Base-by-base conservation (phyloP, 2,329 filamentous ascomycete species). In the Colletotrichum plurivorum region DNA sequence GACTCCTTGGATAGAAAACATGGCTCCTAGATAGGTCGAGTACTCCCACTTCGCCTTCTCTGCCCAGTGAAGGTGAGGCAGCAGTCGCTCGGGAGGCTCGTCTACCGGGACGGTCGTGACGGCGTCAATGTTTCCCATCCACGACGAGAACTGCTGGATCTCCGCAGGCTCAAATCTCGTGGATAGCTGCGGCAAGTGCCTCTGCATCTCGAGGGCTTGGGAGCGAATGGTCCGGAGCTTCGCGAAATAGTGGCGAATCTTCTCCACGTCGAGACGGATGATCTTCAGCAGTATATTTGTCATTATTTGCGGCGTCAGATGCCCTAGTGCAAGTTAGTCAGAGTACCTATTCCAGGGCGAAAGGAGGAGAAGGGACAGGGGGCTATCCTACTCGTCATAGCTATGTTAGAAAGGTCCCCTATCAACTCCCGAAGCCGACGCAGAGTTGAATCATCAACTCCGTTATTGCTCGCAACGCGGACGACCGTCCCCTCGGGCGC, bases 21-120 rank as follows among this genome's bases (percentile, higher is more conserved):
- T 8, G 2, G 13, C 54, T 27, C 45, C 39, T 10, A 56, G n/a
- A 10, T 56, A 56, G 13, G 12, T 25, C 9, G 39, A 56, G 39
- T 36, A 63, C 10, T 63, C 59, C 51, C 25, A 63, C 48, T 63
- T 63, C 20, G 51, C 59, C n/a, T 63, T 63, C n/a, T 63, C 59
- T 4, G 51, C 59, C 41, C 41, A 63, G 13, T 18, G 49, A 4
- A 63, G 8, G 39, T 55, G 27, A 51, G 41, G 51, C n/a, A 63
- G n/a, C 4, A 63, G 13, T n/a, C 48, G 12, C 15, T n/a, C n/a
- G 7, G 59, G 31, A 48, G 59, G 27, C 12, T 39, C 25, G n/a
- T 22, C 51, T 9, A 12, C 12, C 8, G 49, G 1, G n/a, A 55
- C 16, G 13, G 51, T n/a, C 41, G 51, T 63, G 51, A 63, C n/a